Percentiles rank a stretch among this genome's conserved stretches.
Evolutionary conservation across 1,139 yeast genomes (phyloP).

Genomic region (Wickerhamiella pararugosa): DNA sequence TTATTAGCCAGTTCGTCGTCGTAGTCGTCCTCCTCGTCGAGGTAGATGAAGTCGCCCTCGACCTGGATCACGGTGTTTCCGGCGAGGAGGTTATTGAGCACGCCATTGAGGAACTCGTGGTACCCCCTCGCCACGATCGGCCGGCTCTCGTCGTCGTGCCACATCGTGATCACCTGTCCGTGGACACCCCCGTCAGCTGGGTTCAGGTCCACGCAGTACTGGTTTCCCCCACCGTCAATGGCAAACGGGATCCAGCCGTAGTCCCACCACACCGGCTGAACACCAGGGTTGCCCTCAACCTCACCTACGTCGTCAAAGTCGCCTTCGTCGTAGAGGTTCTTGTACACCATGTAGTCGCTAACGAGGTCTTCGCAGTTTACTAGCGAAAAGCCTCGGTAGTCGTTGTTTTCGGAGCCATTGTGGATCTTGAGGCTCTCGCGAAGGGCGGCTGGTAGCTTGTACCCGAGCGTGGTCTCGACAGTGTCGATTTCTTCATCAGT

Average conservation of each 20-base stretch:
- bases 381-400: neutral
- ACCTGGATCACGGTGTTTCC: too few relatives aligned
- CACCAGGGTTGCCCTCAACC: neutral
- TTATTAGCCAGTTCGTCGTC: too few relatives aligned
- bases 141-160: too few relatives aligned
- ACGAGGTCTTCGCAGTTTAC: neutral
- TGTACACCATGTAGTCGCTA: neutral
- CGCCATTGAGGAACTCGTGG: too few relatives aligned
- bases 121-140: too few relatives aligned
- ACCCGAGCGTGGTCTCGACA: neutral
- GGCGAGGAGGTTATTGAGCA: too few relatives aligned
- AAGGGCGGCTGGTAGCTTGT: neutral
- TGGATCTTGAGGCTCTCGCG: neutral
- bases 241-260: conserved; percentile 5
- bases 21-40: too few relatives aligned
- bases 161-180: neutral
- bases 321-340: neutral
- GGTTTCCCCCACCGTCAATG: conserved; percentile 5
- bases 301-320: neutral
- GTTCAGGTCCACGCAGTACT: conserved; percentile 3
- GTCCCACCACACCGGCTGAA: conserved; percentile 1
- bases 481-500: neutral
- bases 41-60: too few relatives aligned
- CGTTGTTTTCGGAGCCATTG: neutral
- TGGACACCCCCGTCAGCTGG: neutral